These are phyloP conservation scores for Yamadazyma atlantica DNA, from an alignment of 1,139 yeast species.

Conservation along the genomic window DNA sequence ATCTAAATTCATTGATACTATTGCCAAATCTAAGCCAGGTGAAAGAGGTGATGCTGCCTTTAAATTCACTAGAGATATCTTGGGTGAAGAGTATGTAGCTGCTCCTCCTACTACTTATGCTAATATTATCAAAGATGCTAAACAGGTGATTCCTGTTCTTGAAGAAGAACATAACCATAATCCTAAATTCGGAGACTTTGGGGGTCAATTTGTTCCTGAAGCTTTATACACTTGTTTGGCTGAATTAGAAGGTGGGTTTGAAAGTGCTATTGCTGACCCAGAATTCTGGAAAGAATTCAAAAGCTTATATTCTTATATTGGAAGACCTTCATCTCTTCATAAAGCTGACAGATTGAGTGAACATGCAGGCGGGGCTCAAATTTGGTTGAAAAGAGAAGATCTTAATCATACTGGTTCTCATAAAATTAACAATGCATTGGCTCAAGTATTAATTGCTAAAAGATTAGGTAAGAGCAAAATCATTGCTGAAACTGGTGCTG, in stretches of 20 bases:
- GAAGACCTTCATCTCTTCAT: slow-evolving; percentile 93
- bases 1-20: slow-evolving; percentile 70
- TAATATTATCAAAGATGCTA: slow-evolving; percentile 24
- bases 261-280: slow-evolving; percentile 84
- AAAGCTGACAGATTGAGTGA: slow-evolving; percentile 87
- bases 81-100: slow-evolving; percentile 57
- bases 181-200: slow-evolving; percentile 88
- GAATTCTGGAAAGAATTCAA: slow-evolving; percentile 90
- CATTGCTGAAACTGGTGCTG: slow-evolving; percentile 99
- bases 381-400: slow-evolving; percentile 98
- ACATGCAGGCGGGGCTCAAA: slow-evolving; percentile 92
- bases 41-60: slow-evolving; percentile 61
- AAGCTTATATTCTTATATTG: slow-evolving; percentile 80
- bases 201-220: slow-evolving; percentile 99
- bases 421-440: slow-evolving; percentile 93
- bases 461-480: slow-evolving; percentile 87
- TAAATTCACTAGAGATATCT: slow-evolving; percentile 65
- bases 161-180: slow-evolving; percentile 59
- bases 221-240: slow-evolving; percentile 87
- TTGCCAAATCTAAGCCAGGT: slow-evolving; percentile 64
- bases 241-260: slow-evolving; percentile 86
- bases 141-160: slow-evolving; percentile 39
- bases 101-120: slow-evolving; percentile 30
- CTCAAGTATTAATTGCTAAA: slow-evolving; percentile 89
- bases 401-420: slow-evolving; percentile 98